Evolutionary conservation across 345 rosid species (phyloP).

Genomic region (Eucalyptus brandiana): DNA sequence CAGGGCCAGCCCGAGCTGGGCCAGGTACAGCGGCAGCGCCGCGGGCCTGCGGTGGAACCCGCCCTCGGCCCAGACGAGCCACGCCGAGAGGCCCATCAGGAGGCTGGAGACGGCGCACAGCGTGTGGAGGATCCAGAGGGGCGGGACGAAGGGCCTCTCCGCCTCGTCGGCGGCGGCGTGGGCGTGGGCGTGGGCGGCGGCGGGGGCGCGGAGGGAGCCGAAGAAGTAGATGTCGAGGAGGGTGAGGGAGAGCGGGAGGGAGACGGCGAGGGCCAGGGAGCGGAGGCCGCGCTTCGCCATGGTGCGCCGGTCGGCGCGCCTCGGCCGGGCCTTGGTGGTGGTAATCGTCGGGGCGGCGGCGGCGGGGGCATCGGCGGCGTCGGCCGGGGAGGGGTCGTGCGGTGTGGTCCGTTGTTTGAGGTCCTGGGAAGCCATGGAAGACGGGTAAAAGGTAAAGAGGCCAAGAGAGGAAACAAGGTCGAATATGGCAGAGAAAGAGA

Average conservation of each 20-base stretch:
- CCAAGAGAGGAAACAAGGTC: background rate
- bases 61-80: slow-evolving; percentile 92
- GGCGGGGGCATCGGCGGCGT: background rate
- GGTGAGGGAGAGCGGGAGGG: slow-evolving; percentile 54
- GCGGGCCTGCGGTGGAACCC: slow-evolving; percentile 57
- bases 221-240: slow-evolving; percentile 32
- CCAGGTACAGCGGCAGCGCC: slow-evolving; percentile 41
- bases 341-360: background rate
- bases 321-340: background rate
- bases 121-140: slow-evolving; percentile 50
- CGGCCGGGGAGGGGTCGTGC: background rate
- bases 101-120: slow-evolving; percentile 30
- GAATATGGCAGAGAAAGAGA: background rate
- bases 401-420: slow-evolving; percentile 39
- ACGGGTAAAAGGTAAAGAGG: background rate
- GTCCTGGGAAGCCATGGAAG: slow-evolving; percentile 43
- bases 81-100: slow-evolving; percentile 72
- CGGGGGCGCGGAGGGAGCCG: slow-evolving; percentile 16
- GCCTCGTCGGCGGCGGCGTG: background rate
- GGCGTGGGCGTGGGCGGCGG: background rate
- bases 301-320: slow-evolving; percentile 18
- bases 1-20: slow-evolving; percentile 36
- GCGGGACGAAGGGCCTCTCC: slow-evolving; percentile 5
- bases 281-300: slow-evolving; percentile 73
- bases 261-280: slow-evolving; percentile 46